phyloP scores from a whole-genome alignment of 768 basidiomycete species.

The Mycena olivaceomarginata region DNA sequence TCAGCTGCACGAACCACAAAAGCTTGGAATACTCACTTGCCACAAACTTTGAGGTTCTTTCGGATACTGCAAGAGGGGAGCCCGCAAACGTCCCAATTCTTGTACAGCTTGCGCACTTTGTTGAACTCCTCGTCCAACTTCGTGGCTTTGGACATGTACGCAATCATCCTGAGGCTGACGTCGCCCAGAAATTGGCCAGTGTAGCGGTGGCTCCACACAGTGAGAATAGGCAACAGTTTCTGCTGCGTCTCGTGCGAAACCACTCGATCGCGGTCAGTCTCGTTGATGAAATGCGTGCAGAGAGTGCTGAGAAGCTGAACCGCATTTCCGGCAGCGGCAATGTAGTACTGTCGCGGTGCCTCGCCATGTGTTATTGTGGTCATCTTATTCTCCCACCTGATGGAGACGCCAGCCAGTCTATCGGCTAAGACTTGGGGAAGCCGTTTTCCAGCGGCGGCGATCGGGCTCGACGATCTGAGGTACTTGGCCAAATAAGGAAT shows the following conservation, averaged over 20 bases:
- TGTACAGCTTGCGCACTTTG: conserved; percentile 17
- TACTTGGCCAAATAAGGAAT: conserved; percentile 48
- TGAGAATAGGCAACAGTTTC: conserved; percentile 21
- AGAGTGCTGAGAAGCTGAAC: conserved; percentile 40
- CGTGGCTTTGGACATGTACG: conserved; percentile 8
- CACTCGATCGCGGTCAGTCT: conserved; percentile 16
- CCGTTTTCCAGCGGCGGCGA: conserved; percentile 42
- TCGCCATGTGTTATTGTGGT: not conserved
- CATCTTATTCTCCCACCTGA: conserved; percentile 42
- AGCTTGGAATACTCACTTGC: conserved; percentile 1
- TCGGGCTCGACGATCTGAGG: conserved; percentile 38
- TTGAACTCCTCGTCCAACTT: conserved; percentile 1
- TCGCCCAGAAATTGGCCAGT: conserved; percentile 29
- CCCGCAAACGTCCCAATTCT: conserved; percentile 43
- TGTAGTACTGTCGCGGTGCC: conserved; percentile 23
- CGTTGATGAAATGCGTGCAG: conserved; percentile 34
- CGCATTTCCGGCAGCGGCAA: conserved; percentile 18
- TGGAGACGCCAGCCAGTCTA: conserved; percentile 29
- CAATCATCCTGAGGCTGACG: conserved; percentile 32
- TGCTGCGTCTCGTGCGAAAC: conserved; percentile 24
- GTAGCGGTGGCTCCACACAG: conserved; percentile 33
- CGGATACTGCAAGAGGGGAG: conserved; percentile 28
- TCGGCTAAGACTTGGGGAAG: conserved; percentile 43
- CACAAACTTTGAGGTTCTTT: conserved; percentile 35
- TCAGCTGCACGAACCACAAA: not conserved